Conservation (phyloP, 2,329 filamentous ascomycete genomes). For the Blastomyces emzantsi region DNA sequence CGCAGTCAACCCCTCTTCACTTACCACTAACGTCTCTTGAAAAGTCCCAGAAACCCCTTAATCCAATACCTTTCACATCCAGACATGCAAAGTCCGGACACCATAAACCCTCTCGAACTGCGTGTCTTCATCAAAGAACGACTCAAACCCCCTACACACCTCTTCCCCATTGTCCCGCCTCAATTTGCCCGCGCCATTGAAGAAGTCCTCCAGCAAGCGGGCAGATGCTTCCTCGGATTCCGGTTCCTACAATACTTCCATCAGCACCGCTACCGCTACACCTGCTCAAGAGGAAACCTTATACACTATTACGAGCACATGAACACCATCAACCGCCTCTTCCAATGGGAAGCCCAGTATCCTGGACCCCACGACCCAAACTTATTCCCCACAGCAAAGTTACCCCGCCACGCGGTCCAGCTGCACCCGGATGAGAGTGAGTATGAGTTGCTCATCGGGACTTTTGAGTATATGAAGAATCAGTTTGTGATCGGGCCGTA, state of each 20-base stretch:
- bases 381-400: slow-evolving; percentile 17
- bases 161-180: not conserved
- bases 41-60: not conserved
- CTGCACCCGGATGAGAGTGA: slow-evolving; percentile 20
- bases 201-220: slow-evolving; percentile 17
- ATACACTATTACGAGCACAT: slow-evolving; percentile 14
- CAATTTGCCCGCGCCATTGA: slow-evolving; percentile 10
- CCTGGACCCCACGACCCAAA: not conserved
- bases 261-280: slow-evolving; percentile 19
- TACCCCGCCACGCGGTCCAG: slow-evolving; percentile 20
- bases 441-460: slow-evolving; percentile 16
- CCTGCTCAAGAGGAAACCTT: slow-evolving; percentile 20
- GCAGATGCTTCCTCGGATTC: slow-evolving; percentile 13
- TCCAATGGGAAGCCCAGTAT: slow-evolving; percentile 19
- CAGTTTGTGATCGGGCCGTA: slow-evolving; percentile 15
- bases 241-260: slow-evolving; percentile 16
- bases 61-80: not conserved
- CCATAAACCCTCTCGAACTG: not conserved
- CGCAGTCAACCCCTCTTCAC: not conserved
- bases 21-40: not conserved
- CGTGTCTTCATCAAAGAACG: not conserved
- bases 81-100: not conserved
- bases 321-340: slow-evolving; percentile 22
- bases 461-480: slow-evolving; percentile 11
- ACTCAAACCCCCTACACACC: not conserved